Percentiles rank a stretch among this genome's conserved stretches.
These are phyloP conservation scores for Anaeromyces robustus DNA, from an alignment of 192 early-diverging fungal species.

Conservation along the genomic window DNA sequence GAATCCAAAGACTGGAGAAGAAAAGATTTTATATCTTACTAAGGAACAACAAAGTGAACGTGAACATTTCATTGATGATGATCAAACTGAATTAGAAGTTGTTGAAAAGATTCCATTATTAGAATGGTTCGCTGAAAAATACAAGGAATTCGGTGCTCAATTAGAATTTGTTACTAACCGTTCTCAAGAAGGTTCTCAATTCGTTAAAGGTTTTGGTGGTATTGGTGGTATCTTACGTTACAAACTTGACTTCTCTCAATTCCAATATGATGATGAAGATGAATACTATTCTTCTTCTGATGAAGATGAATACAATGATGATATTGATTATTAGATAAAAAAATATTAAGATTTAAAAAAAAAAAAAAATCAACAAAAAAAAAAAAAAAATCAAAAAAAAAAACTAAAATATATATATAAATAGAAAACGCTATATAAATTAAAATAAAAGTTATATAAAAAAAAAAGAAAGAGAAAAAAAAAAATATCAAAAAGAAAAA, in stretches of 20 bases:
- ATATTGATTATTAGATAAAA: background rate
- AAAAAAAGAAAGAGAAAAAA: too few relatives aligned
- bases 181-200: constrained; percentile 92
- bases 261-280: background rate
- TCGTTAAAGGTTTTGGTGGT: constrained; percentile 97
- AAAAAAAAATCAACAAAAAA: background rate
- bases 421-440: too few relatives aligned
- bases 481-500: too few relatives aligned
- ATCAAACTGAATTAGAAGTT: constrained; percentile 63
- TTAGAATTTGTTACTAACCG: constrained; percentile 94
- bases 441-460: too few relatives aligned
- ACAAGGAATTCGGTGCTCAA: constrained; percentile 87
- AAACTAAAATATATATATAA: too few relatives aligned
- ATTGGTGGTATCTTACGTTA: constrained; percentile 93
- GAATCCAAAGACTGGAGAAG: constrained; percentile 49
- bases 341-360: background rate
- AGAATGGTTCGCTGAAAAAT: constrained; percentile 96
- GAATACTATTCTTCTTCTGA: background rate
- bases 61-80: constrained; percentile 50
- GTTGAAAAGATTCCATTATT: constrained; percentile 66
- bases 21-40: constrained; percentile 54
- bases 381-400: background rate
- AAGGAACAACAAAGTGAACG: constrained; percentile 76
- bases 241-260: constrained; percentile 40
- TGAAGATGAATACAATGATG: background rate